Evolutionary conservation across 2,329 filamentous ascomycete genomes (phyloP), one percentile per base, ranked within the genome.

Genomic region (Falciphora oryzae): DNA sequence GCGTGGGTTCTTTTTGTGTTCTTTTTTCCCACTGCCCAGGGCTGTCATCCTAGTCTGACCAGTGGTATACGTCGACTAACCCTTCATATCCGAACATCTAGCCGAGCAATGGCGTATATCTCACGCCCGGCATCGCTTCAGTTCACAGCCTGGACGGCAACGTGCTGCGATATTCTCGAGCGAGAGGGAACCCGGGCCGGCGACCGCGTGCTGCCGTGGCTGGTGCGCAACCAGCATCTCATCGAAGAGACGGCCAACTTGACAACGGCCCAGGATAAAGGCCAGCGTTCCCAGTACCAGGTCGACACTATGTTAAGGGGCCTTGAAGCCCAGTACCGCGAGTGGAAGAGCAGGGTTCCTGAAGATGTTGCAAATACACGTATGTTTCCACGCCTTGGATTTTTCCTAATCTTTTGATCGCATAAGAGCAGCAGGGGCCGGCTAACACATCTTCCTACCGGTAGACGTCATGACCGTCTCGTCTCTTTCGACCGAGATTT

Each of bases 91-190:
- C 22, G 25, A 62, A 3, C 25, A 8, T 22, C 25, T 28, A 61
- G 60, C 25, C 60, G 60, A 27, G 5, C 57, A 4, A 58, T 31
- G 28, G 14, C 57, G 14, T 58, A 58, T 7, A 28, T n/a, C 14
- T 6, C n/a, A 28, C 25, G 57, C 25, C 60, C 60, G 4, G 38
- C 13, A 1, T 64, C 68, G 0, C 64, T 80, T 5, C 64, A 67
- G 1, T 81, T 78, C 67, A 79, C 76, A 0, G 63, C 73, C 1
- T 83, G 81, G 77, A 79, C 79, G 4, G 69, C 74, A 4, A 75
- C 69, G 22, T 83, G 81, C 70, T 81, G 78, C 70, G 77, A 80
- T 2, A 66, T 77, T 0, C 74, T 85, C 14, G 76, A 80, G 65
- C 69, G 70, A 11, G 66, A 75, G 59, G 77, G 75, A 61, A 65